Evolutionary conservation across 2,329 filamentous ascomycete species (phyloP).

Genomic region (Colletotrichum spaethianum): DNA sequence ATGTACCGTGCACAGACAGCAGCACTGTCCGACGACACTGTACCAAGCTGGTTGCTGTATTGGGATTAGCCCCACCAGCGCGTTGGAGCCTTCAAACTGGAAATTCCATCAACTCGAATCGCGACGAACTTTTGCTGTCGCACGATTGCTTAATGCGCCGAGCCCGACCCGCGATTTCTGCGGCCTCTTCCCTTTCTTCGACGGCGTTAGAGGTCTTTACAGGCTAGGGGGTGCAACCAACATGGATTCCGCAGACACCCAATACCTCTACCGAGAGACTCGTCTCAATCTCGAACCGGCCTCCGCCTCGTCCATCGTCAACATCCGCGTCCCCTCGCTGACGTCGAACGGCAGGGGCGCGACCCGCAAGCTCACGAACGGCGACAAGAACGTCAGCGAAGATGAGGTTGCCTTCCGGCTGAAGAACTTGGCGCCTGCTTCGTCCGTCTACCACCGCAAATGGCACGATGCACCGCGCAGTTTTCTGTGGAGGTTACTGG

Average conservation of each 20-base stretch:
- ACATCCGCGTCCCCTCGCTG: constrained; percentile 75
- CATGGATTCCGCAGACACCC: constrained; percentile 75
- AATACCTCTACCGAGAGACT: constrained; percentile 87
- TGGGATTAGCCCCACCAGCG: constrained; percentile 49
- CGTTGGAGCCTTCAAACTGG: constrained; percentile 34
- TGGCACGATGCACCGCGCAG: constrained; percentile 83
- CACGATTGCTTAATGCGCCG: constrained; percentile 28
- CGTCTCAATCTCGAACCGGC: constrained; percentile 85
- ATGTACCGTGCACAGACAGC: not conserved
- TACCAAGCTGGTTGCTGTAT: constrained; percentile 53
- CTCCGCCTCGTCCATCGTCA: constrained; percentile 77
- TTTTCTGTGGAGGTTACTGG: constrained; percentile 92
- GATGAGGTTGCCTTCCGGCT: constrained; percentile 82
- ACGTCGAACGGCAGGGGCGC: constrained; percentile 60
- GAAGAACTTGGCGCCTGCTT: constrained; percentile 81
- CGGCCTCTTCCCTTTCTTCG: constrained; percentile 30
- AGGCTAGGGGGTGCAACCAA: constrained; percentile 60
- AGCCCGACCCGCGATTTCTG: constrained; percentile 28
- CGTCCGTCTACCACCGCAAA: constrained; percentile 87
- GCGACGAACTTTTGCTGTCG: constrained; percentile 32
- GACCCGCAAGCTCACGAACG: constrained; percentile 53
- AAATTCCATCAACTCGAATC: constrained; percentile 42
- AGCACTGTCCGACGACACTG: constrained; percentile 17
- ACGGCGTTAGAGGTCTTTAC: constrained; percentile 27
- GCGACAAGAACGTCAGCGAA: constrained; percentile 59